Conservation (phyloP, 345 rosid genomes). For the Acer negundo region DNA sequence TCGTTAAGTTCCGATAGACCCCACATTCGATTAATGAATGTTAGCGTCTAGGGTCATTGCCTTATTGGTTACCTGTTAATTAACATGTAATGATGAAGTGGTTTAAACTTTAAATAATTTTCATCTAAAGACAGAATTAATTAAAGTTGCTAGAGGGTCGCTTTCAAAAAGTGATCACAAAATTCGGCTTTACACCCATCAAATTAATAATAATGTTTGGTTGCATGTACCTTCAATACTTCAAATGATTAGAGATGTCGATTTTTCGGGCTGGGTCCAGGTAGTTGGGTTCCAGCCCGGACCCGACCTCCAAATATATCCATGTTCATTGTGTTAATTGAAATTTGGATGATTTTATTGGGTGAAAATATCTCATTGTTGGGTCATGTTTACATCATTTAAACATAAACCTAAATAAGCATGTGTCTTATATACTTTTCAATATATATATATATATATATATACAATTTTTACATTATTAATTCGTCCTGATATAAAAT, state of each 20-base stretch:
- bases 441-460: no score
- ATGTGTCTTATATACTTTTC: no score
- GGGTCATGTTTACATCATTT: no score
- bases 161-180: background rate
- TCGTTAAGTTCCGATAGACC: no score
- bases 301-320: background rate
- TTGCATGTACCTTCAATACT: conserved; percentile 6
- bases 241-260: conserved; percentile 1
- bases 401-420: no score
- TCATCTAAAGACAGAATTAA: background rate
- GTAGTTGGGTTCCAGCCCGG: background rate
- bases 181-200: background rate
- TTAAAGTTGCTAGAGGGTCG: background rate
- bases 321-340: background rate
- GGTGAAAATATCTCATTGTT: no score
- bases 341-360: no score
- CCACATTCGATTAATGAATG: no score
- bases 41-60: no score
- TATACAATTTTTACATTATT: no score
- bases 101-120: background rate
- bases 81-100: background rate
- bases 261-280: background rate
- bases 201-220: background rate
- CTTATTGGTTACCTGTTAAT: background rate
- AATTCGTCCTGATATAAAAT: no score